phyloP scores from a whole-genome alignment of 208 protist species.

The Vickermania ingenoplastis region DNA sequence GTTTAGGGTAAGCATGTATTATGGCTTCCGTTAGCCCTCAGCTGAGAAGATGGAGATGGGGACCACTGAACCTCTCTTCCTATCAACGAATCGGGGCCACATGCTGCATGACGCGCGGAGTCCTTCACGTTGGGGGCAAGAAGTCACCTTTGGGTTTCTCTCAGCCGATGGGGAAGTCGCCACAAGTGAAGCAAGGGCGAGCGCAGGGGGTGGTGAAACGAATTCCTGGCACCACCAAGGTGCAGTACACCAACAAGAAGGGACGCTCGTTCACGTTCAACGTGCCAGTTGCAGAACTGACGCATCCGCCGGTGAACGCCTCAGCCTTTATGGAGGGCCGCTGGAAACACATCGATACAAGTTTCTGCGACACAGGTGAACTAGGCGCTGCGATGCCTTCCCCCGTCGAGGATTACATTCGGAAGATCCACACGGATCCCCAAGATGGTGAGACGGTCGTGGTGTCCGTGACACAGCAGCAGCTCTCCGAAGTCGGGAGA shows the following conservation, averaged over 20 bases:
- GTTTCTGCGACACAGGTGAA: conserved; percentile 68
- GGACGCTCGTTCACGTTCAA: conserved; percentile 77
- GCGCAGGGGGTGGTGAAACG: conserved; percentile 25
- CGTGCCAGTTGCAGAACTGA: conserved; percentile 65
- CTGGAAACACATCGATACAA: conserved; percentile 73
- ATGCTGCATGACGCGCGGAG: neutral
- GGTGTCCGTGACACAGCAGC: conserved; percentile 19
- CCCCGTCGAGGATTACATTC: conserved; percentile 46
- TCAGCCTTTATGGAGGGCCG: conserved; percentile 14
- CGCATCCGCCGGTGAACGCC: conserved; percentile 35
- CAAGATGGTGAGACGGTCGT: conserved; percentile 10
- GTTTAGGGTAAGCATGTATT: conserved; percentile 5
- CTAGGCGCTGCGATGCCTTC: conserved; percentile 79
- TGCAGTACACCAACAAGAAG: conserved; percentile 78
- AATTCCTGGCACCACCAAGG: conserved; percentile 75
- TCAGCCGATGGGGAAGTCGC: conserved; percentile 20
- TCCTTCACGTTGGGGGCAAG: neutral
- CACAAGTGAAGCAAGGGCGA: conserved; percentile 46
- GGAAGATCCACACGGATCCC: neutral
- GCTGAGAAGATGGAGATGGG: neutral
- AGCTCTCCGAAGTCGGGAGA: conserved; percentile 21
- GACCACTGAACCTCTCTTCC: neutral
- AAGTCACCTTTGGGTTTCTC: conserved; percentile 23
- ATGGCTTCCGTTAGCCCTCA: conserved; percentile 2
- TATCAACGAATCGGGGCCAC: neutral